Conservation (phyloP, 2,329 filamentous ascomycete species). For the Escovopsis weberi region DNA sequence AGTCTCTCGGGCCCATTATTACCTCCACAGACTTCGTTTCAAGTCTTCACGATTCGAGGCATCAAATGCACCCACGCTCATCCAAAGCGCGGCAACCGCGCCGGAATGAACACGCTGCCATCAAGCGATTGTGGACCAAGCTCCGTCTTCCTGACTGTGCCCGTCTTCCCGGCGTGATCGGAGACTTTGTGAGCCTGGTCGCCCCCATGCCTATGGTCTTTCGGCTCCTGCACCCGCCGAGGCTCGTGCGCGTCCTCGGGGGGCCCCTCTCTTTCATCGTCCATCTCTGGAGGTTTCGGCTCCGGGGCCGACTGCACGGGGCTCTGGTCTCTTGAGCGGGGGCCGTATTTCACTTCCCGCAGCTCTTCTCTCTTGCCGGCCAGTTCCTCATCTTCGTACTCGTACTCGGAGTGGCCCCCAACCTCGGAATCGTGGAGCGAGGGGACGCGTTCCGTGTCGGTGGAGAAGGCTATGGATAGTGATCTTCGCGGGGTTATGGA, state of each 20-base stretch:
- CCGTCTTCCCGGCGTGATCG: background rate
- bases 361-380: constrained; percentile 39
- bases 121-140: constrained; percentile 5
- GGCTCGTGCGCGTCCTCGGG: background rate
- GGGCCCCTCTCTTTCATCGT: constrained; percentile 2
- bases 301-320: constrained; percentile 5
- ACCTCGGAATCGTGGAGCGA: constrained; percentile 37
- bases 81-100: constrained; percentile 41
- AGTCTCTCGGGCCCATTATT: background rate
- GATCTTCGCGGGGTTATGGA: constrained; percentile 24
- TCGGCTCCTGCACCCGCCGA: too few species aligned
- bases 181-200: background rate
- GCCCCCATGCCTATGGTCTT: background rate
- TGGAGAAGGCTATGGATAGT: constrained; percentile 18
- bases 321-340: constrained; percentile 25
- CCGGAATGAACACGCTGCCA: constrained; percentile 36
- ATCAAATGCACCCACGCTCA: constrained; percentile 12
- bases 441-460: constrained; percentile 23
- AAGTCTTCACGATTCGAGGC: too few species aligned
- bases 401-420: constrained; percentile 33
- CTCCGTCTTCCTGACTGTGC: constrained; percentile 14
- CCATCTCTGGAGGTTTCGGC: constrained; percentile 12
- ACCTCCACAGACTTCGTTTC: background rate
- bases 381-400: constrained; percentile 38
- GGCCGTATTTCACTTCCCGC: constrained; percentile 32